Conservation (phyloP, 768 basidiomycete genomes). For the Naganishia vishniacii region DNA sequence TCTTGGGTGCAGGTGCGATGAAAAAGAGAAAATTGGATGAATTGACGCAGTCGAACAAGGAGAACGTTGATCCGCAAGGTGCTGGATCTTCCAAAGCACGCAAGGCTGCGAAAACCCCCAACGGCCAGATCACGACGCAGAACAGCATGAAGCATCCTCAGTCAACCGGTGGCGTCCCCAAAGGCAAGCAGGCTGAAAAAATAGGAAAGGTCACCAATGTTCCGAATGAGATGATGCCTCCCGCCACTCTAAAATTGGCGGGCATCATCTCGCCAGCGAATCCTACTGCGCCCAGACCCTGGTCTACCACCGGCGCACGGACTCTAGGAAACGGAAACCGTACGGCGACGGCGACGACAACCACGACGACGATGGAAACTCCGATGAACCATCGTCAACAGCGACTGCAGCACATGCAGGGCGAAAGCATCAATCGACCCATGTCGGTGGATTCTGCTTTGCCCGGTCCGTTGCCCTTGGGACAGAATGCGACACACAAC, state of each 20-base stretch:
- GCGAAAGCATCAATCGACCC: slow-evolving; percentile 4
- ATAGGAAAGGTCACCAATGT: neutral
- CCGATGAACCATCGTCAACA: slow-evolving; percentile 18
- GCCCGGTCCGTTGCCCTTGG: neutral
- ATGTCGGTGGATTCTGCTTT: slow-evolving; percentile 15
- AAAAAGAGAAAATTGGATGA: slow-evolving; percentile 12
- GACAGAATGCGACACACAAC: neutral
- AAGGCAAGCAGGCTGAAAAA: neutral
- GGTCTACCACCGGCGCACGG: neutral
- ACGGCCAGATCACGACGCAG: neutral
- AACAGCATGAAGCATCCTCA: neutral
- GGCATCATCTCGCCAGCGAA: neutral
- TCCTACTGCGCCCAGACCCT: neutral
- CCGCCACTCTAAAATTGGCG: neutral
- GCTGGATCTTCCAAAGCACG: neutral
- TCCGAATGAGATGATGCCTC: no score
- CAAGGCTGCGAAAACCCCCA: neutral
- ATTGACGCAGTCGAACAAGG: slow-evolving; percentile 4
- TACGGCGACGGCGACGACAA: neutral
- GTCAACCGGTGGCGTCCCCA: neutral
- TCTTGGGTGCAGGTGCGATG: slow-evolving; percentile 1
- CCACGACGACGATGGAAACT: neutral
- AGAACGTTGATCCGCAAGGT: neutral
- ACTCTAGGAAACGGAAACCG: neutral
- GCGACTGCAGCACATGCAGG: slow-evolving; percentile 7